A percentile compares a stretch with the other conserved stretches of the same genome.
These are phyloP conservation scores for Penicillium sp. DNA, from an alignment of 2,329 filamentous ascomycete genomes.

Conservation along the genomic window DNA sequence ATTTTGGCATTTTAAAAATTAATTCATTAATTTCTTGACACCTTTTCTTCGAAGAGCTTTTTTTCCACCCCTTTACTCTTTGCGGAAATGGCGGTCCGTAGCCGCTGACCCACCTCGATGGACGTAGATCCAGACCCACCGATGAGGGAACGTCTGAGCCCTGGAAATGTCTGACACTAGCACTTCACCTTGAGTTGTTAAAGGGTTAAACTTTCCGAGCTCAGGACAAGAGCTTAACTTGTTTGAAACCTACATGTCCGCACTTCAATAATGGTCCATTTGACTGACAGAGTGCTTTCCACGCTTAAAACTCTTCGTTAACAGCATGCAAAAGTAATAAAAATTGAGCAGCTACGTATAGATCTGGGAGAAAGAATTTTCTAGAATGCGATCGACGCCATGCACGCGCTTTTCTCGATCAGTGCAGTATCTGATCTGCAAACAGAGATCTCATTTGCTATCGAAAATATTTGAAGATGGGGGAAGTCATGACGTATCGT, in stretches of 20 bases:
- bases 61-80: not conserved
- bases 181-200: not conserved
- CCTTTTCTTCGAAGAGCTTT: not conserved
- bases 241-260: not conserved
- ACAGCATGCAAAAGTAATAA: not conserved
- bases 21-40: not conserved
- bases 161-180: not conserved
- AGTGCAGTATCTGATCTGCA: not conserved
- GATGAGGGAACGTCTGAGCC: not conserved
- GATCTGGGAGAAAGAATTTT: not conserved
- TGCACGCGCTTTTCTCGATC: not conserved
- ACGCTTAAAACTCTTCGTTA: not conserved
- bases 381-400: conserved; percentile 1
- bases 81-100: conserved; percentile 5
- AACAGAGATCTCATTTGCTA: not conserved
- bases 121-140: conserved; percentile 1
- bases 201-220: not conserved
- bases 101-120: conserved; percentile 7
- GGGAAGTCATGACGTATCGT: conserved; percentile 15
- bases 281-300: not conserved
- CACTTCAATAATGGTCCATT: not conserved
- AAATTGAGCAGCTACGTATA: not conserved
- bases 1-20: not conserved
- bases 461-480: not conserved
- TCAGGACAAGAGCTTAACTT: not conserved